Evolutionary conservation across 257 asterid genomes (phyloP), one percentile per base, ranked within the genome.

Genomic region (Solanum boliviense): DNA sequence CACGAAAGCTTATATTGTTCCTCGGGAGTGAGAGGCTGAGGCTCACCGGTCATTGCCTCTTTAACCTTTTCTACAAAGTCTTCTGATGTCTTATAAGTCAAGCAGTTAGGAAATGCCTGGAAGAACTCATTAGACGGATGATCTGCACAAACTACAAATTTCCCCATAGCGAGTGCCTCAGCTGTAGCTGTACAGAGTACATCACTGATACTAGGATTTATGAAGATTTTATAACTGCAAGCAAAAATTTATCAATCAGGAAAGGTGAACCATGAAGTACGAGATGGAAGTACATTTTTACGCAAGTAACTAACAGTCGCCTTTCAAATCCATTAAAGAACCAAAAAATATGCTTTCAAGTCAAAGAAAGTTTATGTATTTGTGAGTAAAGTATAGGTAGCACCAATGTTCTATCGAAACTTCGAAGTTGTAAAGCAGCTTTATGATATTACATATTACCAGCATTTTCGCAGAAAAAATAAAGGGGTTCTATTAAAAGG

Each of bases 131-230:
- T 97, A 27, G 99, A 97, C 13, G 99, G 98, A 91, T 97, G 99
- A 89, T 97, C 98, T 10, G 99, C 98, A 83, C 99, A 97, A 87
- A 97, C 97, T 8, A 97, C 99, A 20, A 97, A 94, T 88, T 97
- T 97, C 6, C 99, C 99, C 99, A 97, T 97, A 9, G 99, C 99
- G 16, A 97, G 99, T 81, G 99, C 99, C 93, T 97, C 99, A 0
- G 99, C 99, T 72, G 99, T 97, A 70, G 99, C 99, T 2, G 99
- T 97, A 90, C 99, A 97, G 58, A 97, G 98, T 73, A 97, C 99
- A 71, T 96, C 99, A 71, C 99, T 97, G 27, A 96, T 90, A 82
- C 99, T 97, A 36, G 99, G 99, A 86, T 97, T 97, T 88, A 97
- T 93, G 85, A 97, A 97, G 86, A 97, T 92, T 92, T 97, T 97